Conservation (phyloP, 495 filamentous ascomycete species). For the Hypoxylon rickii region DNA sequence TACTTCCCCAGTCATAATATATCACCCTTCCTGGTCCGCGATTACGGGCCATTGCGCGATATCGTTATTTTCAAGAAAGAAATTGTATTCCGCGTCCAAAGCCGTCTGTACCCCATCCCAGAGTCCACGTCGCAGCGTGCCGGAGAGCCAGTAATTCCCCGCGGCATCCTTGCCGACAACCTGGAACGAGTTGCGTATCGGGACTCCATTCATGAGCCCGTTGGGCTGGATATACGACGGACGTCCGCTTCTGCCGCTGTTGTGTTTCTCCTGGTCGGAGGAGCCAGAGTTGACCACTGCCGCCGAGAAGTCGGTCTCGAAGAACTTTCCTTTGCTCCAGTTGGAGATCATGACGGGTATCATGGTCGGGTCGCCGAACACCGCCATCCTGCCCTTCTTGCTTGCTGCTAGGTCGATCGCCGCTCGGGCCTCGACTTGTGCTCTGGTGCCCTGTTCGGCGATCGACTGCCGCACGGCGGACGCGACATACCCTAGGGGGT, state of each 20-base stretch:
- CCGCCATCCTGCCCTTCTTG: constrained; percentile 17
- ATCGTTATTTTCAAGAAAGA: no score
- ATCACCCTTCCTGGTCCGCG: no score
- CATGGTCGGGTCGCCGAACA: constrained; percentile 46
- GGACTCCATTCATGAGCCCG: constrained; percentile 33
- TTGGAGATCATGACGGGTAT: constrained; percentile 48
- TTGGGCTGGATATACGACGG: constrained; percentile 39
- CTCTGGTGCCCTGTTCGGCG: constrained; percentile 47
- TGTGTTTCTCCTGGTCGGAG: constrained; percentile 14
- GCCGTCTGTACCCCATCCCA: constrained; percentile 44
- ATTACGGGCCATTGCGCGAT: no score
- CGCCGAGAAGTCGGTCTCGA: constrained; percentile 50
- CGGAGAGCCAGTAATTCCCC: constrained; percentile 55
- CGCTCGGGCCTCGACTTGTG: constrained; percentile 47
- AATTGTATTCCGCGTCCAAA: constrained; percentile 29
- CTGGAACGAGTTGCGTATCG: constrained; percentile 40
- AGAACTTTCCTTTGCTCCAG: constrained; percentile 52
- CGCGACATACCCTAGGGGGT: constrained; percentile 45
- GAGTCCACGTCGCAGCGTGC: constrained; percentile 39
- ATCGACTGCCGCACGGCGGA: constrained; percentile 44
- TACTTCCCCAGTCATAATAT: no score
- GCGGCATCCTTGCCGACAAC: constrained; percentile 54
- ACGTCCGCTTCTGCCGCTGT: constrained; percentile 34
- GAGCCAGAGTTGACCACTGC: constrained; percentile 40
- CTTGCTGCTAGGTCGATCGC: constrained; percentile 9